These are phyloP conservation scores for Cryptococcus sp. DNA, from an alignment of 1,284 basidiomycete genomes.

Conservation along the genomic window DNA sequence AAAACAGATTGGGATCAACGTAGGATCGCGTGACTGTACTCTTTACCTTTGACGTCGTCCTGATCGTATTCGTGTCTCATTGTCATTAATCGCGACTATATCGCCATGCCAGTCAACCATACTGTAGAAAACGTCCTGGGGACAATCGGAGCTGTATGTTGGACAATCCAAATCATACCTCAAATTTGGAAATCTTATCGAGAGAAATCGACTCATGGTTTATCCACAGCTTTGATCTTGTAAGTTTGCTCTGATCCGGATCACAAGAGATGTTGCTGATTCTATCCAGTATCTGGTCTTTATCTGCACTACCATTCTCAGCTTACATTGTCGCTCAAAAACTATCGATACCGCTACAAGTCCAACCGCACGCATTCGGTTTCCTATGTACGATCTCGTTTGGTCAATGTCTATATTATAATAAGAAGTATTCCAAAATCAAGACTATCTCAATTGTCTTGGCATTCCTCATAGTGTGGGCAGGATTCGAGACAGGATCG, in stretches of 20 bases:
- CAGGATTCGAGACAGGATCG: constrained; percentile 59
- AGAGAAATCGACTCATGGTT: constrained; percentile 65
- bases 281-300: constrained; percentile 56
- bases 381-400: constrained; percentile 61
- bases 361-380: constrained; percentile 72
- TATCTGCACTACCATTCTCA: constrained; percentile 62
- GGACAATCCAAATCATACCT: constrained; percentile 56
- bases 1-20: no score
- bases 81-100: not conserved
- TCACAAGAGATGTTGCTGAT: not conserved
- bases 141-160: constrained; percentile 54
- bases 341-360: constrained; percentile 62
- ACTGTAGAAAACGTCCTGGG: constrained; percentile 59
- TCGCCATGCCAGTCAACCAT: constrained; percentile 16
- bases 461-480: constrained; percentile 51
- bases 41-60: no score
- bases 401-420: constrained; percentile 64
- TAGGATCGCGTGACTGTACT: no score
- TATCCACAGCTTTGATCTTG: constrained; percentile 67
- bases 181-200: constrained; percentile 66
- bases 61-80: no score
- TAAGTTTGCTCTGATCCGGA: constrained; percentile 19
- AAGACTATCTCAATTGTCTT: constrained; percentile 48
- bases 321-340: constrained; percentile 64
- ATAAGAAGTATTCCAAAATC: constrained; percentile 32